Percentiles rank a stretch among this genome's conserved stretches.
These are phyloP conservation scores for Gautieria morchelliformis DNA, from an alignment of 768 basidiomycete genomes.

Conservation along the genomic window DNA sequence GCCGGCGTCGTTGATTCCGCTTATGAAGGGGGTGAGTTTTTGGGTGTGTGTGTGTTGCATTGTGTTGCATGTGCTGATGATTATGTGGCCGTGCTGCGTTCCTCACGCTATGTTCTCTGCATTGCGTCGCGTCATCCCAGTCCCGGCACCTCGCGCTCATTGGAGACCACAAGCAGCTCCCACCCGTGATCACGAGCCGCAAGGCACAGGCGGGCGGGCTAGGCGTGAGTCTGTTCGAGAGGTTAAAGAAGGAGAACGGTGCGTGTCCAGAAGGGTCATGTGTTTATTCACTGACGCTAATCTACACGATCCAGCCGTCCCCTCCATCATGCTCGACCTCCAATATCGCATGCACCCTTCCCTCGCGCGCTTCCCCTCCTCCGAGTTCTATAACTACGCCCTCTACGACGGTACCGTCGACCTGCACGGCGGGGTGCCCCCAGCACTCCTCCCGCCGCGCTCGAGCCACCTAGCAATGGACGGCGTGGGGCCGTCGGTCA, in stretches of 20 bases:
- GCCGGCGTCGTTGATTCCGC: slow-evolving; percentile 79
- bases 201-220: slow-evolving; percentile 69
- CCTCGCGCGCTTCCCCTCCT: slow-evolving; percentile 79
- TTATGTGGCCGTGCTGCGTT: too few relatives aligned
- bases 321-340: slow-evolving; percentile 85
- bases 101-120: too few relatives aligned
- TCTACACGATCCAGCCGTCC: slow-evolving; percentile 43
- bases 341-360: slow-evolving; percentile 95
- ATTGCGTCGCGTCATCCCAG: slow-evolving; percentile 25
- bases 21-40: slow-evolving; percentile 87
- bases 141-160: slow-evolving; percentile 79
- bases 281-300: slow-evolving; percentile 4
- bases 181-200: slow-evolving; percentile 73
- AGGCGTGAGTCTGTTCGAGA: slow-evolving; percentile 78
- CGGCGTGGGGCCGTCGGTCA: slow-evolving; percentile 47
- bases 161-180: slow-evolving; percentile 95
- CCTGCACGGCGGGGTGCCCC: slow-evolving; percentile 29
- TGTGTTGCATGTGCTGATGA: slow-evolving; percentile 11
- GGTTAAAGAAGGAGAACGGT: slow-evolving; percentile 79
- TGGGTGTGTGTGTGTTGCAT: slow-evolving; percentile 9
- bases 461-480: slow-evolving; percentile 41
- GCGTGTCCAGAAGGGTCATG: slow-evolving; percentile 18
- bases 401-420: slow-evolving; percentile 60
- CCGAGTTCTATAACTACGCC: slow-evolving; percentile 67
- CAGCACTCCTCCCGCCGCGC: slow-evolving; percentile 50